Evolutionary conservation across 371 early-diverging fungal species (phyloP).

Genomic region (Lichtheimia hyalospora): DNA sequence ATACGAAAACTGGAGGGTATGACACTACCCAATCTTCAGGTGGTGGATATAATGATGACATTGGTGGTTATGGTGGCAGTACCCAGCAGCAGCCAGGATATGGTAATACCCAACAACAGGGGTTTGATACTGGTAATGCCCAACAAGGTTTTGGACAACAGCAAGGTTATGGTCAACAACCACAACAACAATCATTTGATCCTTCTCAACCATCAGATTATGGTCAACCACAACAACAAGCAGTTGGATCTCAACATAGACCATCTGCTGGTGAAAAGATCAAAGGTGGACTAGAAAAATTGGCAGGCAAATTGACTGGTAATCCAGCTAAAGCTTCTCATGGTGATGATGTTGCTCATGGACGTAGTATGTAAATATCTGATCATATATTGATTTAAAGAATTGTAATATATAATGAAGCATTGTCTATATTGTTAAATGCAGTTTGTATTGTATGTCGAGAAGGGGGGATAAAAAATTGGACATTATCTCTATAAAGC

Average conservation of each 20-base stretch:
- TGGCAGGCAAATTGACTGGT: conserved; percentile 20
- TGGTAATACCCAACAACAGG: background rate
- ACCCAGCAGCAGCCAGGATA: too few species aligned
- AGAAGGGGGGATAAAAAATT: too few species aligned
- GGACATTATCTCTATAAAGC: too few species aligned
- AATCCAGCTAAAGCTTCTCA: conserved; percentile 14
- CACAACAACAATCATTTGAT: background rate
- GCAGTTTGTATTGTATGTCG: too few species aligned
- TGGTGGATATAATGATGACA: too few species aligned
- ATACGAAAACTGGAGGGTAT: too few species aligned
- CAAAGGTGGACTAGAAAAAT: conserved; percentile 21
- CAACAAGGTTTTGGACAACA: background rate
- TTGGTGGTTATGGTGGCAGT: too few species aligned
- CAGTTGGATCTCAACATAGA: conserved; percentile 16
- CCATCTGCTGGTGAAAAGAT: conserved; percentile 29
- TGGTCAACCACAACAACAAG: background rate
- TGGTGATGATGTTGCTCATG: conserved; percentile 18
- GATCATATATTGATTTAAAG: too few species aligned
- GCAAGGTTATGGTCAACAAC: background rate
- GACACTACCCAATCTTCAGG: too few species aligned
- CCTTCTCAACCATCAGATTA: background rate
- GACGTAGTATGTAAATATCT: conserved; percentile 8
- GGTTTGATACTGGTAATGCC: background rate
- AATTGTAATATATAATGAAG: too few species aligned
- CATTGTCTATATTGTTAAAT: too few species aligned